Conservation (phyloP, 2,329 filamentous ascomycete species). For the Hymenoscyphus fraxineus region DNA sequence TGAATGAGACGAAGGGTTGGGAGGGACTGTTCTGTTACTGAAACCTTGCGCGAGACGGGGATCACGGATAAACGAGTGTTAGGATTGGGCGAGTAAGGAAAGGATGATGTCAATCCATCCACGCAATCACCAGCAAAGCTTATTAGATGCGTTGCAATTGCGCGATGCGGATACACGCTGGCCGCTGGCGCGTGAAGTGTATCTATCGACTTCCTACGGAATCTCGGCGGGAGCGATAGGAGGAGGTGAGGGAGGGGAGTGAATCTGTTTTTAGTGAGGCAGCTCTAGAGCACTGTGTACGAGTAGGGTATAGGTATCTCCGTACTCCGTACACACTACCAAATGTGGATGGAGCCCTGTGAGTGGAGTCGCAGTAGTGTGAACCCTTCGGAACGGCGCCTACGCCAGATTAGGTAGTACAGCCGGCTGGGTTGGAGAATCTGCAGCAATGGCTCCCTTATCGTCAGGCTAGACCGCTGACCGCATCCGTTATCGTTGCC, state of each 20-base stretch:
- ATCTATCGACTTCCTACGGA: too few species aligned
- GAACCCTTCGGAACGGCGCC: background rate
- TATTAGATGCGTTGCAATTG: background rate
- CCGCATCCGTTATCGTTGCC: background rate
- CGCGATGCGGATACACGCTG: background rate
- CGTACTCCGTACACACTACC: too few species aligned
- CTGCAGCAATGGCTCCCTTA: background rate
- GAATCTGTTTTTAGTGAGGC: too few species aligned
- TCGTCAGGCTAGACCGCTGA: background rate
- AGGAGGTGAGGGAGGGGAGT: too few species aligned
- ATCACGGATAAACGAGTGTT: slow-evolving; percentile 26
- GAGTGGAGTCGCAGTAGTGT: too few species aligned
- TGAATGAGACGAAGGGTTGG: slow-evolving; percentile 28
- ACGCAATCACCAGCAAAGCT: background rate
- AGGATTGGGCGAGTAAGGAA: slow-evolving; percentile 1
- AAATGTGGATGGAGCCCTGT: too few species aligned
- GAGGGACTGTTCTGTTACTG: slow-evolving; percentile 21
- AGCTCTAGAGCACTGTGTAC: too few species aligned
- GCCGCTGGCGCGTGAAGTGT: background rate
- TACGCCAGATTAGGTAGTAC: background rate
- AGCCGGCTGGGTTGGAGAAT: background rate
- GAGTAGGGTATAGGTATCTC: too few species aligned
- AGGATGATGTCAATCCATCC: background rate
- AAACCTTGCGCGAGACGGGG: slow-evolving; percentile 30
- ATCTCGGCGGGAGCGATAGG: background rate